Percentiles rank a stretch among this genome's conserved stretches.
These are phyloP conservation scores for Boletus sp. DNA, from an alignment of 1,284 basidiomycete species.

Conservation along the genomic window DNA sequence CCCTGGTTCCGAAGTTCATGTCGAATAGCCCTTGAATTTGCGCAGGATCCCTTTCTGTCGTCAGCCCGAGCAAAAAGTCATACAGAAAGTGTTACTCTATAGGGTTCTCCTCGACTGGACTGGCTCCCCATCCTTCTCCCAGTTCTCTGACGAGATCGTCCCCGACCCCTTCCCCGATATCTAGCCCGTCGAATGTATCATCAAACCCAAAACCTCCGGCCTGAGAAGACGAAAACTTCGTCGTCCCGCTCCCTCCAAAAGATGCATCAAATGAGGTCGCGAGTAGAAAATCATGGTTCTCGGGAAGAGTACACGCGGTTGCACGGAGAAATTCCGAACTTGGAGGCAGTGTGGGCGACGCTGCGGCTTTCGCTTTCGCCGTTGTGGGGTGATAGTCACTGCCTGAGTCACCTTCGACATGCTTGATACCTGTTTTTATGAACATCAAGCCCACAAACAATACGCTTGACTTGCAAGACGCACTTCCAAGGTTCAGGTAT, in stretches of 20 bases:
- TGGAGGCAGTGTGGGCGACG: constrained; percentile 16
- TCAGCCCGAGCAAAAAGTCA: constrained; percentile 13
- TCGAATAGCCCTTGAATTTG: constrained; percentile 16
- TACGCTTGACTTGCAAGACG: background rate
- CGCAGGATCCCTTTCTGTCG: constrained; percentile 11
- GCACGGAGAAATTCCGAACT: constrained; percentile 44
- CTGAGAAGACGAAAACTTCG: constrained; percentile 56
- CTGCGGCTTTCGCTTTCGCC: constrained; percentile 33
- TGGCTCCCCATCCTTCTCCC: constrained; percentile 61
- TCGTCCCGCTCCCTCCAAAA: constrained; percentile 39
- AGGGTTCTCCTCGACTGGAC: constrained; percentile 26
- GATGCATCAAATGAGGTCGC: constrained; percentile 62
- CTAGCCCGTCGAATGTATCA: constrained; percentile 56
- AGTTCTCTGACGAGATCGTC: constrained; percentile 71
- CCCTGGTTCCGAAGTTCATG: constrained; percentile 14
- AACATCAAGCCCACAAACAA: background rate
- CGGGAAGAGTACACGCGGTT: constrained; percentile 59
- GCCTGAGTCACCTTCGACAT: constrained; percentile 36
- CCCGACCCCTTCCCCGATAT: constrained; percentile 53
- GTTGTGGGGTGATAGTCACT: constrained; percentile 47
- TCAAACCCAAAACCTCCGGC: constrained; percentile 46
- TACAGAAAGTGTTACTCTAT: constrained; percentile 12
- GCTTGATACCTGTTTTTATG: constrained; percentile 9
- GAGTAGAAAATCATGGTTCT: constrained; percentile 64
- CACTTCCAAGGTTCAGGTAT: constrained; percentile 44